A percentile compares a stretch with the other conserved stretches of the same genome.
These are phyloP conservation scores for Solanum paucissectum DNA, from an alignment of 257 asterid genomes.

Conservation along the genomic window DNA sequence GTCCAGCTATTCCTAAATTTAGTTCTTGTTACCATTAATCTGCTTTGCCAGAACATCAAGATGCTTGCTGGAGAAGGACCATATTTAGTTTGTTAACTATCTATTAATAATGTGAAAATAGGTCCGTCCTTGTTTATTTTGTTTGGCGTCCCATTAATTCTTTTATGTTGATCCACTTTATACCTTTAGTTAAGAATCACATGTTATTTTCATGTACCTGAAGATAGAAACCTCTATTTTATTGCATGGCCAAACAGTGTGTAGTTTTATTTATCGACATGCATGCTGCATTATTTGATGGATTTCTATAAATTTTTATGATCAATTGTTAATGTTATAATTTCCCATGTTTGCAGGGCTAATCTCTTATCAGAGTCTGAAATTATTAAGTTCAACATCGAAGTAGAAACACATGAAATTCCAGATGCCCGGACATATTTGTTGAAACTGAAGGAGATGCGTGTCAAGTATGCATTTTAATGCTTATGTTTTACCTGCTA, in stretches of 20 bases:
- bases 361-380: slow-evolving; percentile 76
- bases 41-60: neutral
- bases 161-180: neutral
- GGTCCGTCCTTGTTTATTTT: neutral
- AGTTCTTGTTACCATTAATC: neutral
- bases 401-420: slow-evolving; percentile 58
- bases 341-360: slow-evolving; percentile 50
- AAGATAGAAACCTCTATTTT: neutral
- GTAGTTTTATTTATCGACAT: neutral
- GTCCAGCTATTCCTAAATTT: neutral
- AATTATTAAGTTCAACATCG: slow-evolving; percentile 75
- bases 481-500: neutral
- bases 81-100: neutral
- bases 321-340: neutral
- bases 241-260: neutral
- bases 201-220: neutral
- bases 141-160: neutral
- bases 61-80: neutral
- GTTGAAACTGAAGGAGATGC: slow-evolving; percentile 65
- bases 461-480: slow-evolving; percentile 62
- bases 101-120: neutral
- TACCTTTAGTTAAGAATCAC: neutral
- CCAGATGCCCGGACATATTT: slow-evolving; percentile 89
- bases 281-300: neutral
- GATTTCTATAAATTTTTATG: neutral